Evolutionary conservation across 345 rosid genomes (phyloP), one percentile per base, ranked within the genome.

Genomic region (Salix suchowensis): DNA sequence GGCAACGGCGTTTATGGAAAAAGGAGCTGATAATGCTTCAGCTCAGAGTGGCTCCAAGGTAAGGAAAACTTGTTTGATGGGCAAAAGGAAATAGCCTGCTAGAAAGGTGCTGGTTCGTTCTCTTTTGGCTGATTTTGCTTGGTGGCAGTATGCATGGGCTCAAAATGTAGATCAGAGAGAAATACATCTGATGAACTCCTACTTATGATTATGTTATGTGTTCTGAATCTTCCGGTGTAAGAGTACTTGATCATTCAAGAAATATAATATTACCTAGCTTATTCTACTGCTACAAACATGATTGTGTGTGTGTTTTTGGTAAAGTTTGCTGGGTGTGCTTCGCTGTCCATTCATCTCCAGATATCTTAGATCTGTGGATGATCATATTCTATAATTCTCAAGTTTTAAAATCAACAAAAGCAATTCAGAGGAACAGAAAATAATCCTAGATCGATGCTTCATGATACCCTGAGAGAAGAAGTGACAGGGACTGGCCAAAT

Each of bases 1-100:
- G 44, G 32, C 72, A 74, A 64, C 6, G 71, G 67, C 26, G 68
- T 16, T 74, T 52, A n/a, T 26, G 73, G 52, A 54, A 19, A 66
- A 34, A 71, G 76, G 65, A 67, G 36, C 48, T 65, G 21, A 39
- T 23, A 23, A 9, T 69, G 58, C 77, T 65, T 30, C 83, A 55
- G 26, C 82, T 64, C 85, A 67, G 65, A 83, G 76, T 71, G 77
- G 36, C 67, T 73, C 86, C 44, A 81, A 82, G 85, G 87, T 74
- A 67, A 85, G 84, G 64, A 88, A 75, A 71, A 84, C 72, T 76
- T 30, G 62, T 42, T 66, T 84, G 82, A 72, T 65, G 65, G 81
- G 81, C 46, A 83, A 82, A 76, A 78, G 75, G 50, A 84, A 83
- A 30, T 84, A 80, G 76, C 11, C 4, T 15, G 14, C 18, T 61